These are phyloP conservation scores for Picochlorum sp. DNA, from an alignment of 139 green algal genomes.

Conservation along the genomic window DNA sequence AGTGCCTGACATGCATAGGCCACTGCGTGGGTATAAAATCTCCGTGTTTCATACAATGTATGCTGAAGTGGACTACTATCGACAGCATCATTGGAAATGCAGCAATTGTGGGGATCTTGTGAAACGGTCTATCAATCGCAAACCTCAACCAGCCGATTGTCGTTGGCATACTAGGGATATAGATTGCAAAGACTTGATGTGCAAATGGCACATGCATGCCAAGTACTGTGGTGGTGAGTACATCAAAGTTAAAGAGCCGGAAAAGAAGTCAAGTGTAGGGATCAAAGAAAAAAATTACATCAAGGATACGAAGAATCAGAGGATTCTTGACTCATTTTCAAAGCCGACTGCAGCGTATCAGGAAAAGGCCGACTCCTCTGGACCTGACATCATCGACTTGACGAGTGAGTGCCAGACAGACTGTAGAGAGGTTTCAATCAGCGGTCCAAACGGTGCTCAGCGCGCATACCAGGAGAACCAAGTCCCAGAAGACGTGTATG, in stretches of 20 bases:
- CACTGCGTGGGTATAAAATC: conserved; percentile 52
- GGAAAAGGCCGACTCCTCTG: no score
- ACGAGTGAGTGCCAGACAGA: no score
- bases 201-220: conserved; percentile 44
- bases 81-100: conserved; percentile 44
- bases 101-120: conserved; percentile 32
- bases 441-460: no score
- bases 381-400: no score
- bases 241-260: conserved; percentile 34
- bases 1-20: conserved; percentile 40
- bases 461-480: no score
- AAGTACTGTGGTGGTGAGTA: conserved; percentile 42
- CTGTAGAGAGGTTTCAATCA: no score
- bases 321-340: background rate
- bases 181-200: conserved; percentile 36
- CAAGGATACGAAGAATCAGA: background rate
- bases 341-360: no score
- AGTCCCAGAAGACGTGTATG: no score
- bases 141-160: conserved; percentile 57
- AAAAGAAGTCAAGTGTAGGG: background rate
- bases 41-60: conserved; percentile 51
- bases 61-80: conserved; percentile 48
- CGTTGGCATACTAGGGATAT: conserved; percentile 6
- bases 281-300: conserved; percentile 4
- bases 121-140: conserved; percentile 52